Evolutionary conservation across 305 asterid species (phyloP).

Genomic region (Ajuga reptans): DNA sequence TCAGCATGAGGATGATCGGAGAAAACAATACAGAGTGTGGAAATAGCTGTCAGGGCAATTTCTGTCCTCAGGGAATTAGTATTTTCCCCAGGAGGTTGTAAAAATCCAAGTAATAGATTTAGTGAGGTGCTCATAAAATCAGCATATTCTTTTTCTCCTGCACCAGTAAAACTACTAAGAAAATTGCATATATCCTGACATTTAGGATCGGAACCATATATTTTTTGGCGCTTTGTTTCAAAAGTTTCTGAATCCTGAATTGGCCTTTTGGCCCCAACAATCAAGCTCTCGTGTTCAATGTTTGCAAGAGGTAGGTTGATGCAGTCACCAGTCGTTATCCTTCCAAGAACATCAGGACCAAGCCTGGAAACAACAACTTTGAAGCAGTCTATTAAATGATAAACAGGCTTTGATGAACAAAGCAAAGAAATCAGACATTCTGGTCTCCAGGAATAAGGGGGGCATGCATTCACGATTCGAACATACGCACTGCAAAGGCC

Average conservation of each 20-base stretch:
- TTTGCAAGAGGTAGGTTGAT: conserved; percentile 26
- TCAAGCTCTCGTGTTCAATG: conserved; percentile 28
- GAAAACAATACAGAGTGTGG: conserved; percentile 65
- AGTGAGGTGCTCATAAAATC: conserved; percentile 47
- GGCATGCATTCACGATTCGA: conserved; percentile 64
- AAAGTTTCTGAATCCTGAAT: conserved; percentile 34
- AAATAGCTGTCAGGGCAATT: conserved; percentile 58
- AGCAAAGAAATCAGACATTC: conserved; percentile 64
- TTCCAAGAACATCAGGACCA: conserved; percentile 47
- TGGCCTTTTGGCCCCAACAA: conserved; percentile 55
- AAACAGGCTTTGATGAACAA: conserved; percentile 43
- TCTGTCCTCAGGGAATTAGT: conserved; percentile 41
- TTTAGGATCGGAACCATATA: conserved; percentile 29
- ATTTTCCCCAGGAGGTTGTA: conserved; percentile 57
- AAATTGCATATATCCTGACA: conserved; percentile 30
- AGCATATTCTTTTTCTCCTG: conserved; percentile 57
- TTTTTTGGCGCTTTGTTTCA: conserved; percentile 57
- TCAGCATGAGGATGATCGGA: conserved; percentile 51
- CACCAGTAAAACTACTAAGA: conserved; percentile 26
- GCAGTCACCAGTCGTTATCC: conserved; percentile 27
- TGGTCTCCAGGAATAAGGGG: conserved; percentile 76
- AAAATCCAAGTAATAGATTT: conserved; percentile 47
- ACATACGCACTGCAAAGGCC: conserved; percentile 70
- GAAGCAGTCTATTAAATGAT: conserved; percentile 63
- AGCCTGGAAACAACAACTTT: conserved; percentile 61